These are phyloP conservation scores for Aspergillus aculeatus DNA, from an alignment of 2,329 filamentous ascomycete species.

Conservation along the genomic window DNA sequence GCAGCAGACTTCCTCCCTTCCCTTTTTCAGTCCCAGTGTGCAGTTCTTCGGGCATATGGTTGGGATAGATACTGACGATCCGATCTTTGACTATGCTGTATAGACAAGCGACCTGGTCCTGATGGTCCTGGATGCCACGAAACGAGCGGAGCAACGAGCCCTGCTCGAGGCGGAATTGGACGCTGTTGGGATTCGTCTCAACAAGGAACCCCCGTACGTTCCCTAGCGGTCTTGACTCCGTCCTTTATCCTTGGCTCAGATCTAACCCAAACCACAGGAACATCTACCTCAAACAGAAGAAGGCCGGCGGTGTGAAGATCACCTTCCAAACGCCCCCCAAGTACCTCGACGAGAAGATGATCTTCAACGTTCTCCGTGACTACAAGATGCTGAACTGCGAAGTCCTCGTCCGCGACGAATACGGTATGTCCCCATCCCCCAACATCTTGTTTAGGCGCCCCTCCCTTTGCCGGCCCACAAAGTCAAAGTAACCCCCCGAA, in stretches of 20 bases:
- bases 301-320: conserved; percentile 97
- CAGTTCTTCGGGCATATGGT: no score
- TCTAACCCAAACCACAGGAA: conserved; percentile 58
- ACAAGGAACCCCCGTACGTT: conserved; percentile 80
- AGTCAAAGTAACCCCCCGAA: neutral
- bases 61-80: neutral
- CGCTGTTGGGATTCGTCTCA: conserved; percentile 89
- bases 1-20: neutral
- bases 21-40: neutral
- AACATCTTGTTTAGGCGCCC: no score
- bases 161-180: conserved; percentile 90
- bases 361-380: conserved; percentile 94
- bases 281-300: conserved; percentile 95
- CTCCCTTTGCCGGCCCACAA: neutral
- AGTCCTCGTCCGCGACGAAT: conserved; percentile 90
- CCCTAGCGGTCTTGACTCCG: no score
- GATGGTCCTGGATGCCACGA: conserved; percentile 96
- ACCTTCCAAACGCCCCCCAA: conserved; percentile 90
- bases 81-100: neutral
- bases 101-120: conserved; percentile 90
- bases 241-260: no score
- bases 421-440: conserved; percentile 51
- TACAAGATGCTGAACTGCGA: conserved; percentile 99
- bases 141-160: conserved; percentile 87
- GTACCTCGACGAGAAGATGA: conserved; percentile 92